These are phyloP conservation scores for Acer saccharum DNA, from an alignment of 345 rosid genomes.

Conservation along the genomic window DNA sequence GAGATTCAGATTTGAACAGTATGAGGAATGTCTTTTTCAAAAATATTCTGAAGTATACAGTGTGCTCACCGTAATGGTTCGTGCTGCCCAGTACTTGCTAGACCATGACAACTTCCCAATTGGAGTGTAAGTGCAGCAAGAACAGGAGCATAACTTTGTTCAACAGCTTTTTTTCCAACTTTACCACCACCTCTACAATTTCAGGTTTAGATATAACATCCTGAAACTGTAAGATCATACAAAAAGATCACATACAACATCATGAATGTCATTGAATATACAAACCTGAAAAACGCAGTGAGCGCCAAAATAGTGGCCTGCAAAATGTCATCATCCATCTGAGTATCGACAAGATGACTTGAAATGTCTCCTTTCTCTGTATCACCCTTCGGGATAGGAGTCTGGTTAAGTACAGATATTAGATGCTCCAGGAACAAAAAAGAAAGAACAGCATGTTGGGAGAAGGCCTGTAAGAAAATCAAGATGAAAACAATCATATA, in stretches of 20 bases:
- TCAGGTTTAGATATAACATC: slow-evolving; percentile 29
- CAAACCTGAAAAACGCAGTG: slow-evolving; percentile 89
- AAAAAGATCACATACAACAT: slow-evolving; percentile 15
- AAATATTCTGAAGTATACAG: background rate
- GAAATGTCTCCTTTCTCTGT: slow-evolving; percentile 62
- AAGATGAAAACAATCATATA: slow-evolving; percentile 12
- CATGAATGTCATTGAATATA: slow-evolving; percentile 20
- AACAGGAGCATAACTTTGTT: slow-evolving; percentile 84
- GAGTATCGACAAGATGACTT: slow-evolving; percentile 49
- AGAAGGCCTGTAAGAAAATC: slow-evolving; percentile 61
- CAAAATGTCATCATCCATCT: slow-evolving; percentile 60
- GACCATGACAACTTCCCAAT: slow-evolving; percentile 90
- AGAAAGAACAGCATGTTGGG: slow-evolving; percentile 80
- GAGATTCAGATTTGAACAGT: background rate
- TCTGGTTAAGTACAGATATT: slow-evolving; percentile 68
- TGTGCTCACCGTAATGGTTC: slow-evolving; percentile 75
- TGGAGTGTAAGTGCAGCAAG: slow-evolving; percentile 87
- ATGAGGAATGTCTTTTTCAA: background rate
- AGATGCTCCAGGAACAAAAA: slow-evolving; percentile 78
- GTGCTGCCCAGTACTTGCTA: slow-evolving; percentile 77
- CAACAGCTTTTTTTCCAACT: slow-evolving; percentile 89
- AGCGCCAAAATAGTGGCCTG: slow-evolving; percentile 88
- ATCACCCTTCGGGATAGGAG: slow-evolving; percentile 53
- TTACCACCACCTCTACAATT: slow-evolving; percentile 90
- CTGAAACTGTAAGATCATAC: slow-evolving; percentile 18